Base-by-base conservation (phyloP, 495 filamentous ascomycete genomes). In the Rhypophila decipiens region DNA sequence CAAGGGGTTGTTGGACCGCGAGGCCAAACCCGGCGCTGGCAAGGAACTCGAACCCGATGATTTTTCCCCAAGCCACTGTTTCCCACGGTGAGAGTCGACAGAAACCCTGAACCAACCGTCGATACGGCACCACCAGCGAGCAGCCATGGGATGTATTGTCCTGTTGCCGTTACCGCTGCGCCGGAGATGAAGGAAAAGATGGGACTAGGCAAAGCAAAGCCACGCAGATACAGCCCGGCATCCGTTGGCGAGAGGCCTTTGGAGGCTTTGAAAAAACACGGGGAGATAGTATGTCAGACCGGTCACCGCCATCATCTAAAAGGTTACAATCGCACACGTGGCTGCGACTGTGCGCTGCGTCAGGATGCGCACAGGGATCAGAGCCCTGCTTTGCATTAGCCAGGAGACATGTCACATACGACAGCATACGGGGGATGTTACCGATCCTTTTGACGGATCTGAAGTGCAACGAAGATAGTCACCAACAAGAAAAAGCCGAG, bases 401-500 rank as follows among this genome's bases (percentile, higher is more conserved):
- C 8, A 37, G n/a, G 8, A 37, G 8, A 17, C 15, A 17, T 37
- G n/a, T 15, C 10, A 37, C 5, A 37, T 37, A 37, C 9, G 35
- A 37, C 9, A 37, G 35, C 8, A 17, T n/a, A 17, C 8, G 35
- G 35, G 9, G 15, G 5, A 37, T 11, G 15, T 17, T 37, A 37
- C 35, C 35, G 35, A 9, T 37, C 35, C n/a, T 37, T 37, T 9
- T 11, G 35, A 17, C 35, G 35, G 35, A 41, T 41, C 39, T 41
- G 39, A 7, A 5, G 19, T 20, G 8, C 39, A 9, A 41, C 18
- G 15, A 41, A 41, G 11, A 20, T 10, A 18, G 39, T 21, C 19
- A 41, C 5, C 19, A 41, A 21, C 39, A 41, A 21, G 39, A 41
- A 17, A 24, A 41, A 41, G 19, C 39, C 39, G 19, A 41, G 39